phyloP scores from a whole-genome alignment of 1,284 basidiomycete genomes.

The Microstroma glucosiphilum region DNA sequence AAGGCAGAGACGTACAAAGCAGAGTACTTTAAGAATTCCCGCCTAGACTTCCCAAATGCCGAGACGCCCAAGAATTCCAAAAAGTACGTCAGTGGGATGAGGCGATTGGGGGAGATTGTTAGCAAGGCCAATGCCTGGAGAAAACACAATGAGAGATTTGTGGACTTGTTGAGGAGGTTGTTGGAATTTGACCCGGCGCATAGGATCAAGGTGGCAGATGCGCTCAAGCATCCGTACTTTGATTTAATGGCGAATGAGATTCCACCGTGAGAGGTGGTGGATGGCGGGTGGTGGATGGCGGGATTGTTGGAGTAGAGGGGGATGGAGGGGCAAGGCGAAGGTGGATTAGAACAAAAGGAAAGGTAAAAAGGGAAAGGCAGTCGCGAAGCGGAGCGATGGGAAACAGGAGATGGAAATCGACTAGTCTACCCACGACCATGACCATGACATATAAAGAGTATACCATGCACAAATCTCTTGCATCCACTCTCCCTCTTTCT shows the following conservation, averaged over 20 bases:
- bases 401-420: too few relatives aligned
- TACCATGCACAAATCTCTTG: too few relatives aligned
- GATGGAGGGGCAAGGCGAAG: too few relatives aligned
- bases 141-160: constrained; percentile 65
- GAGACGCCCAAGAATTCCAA: constrained; percentile 79
- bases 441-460: too few relatives aligned
- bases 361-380: too few relatives aligned
- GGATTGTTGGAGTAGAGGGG: too few relatives aligned
- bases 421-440: too few relatives aligned
- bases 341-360: too few relatives aligned
- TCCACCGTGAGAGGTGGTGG: constrained; percentile 18
- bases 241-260: constrained; percentile 37
- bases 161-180: constrained; percentile 77
- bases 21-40: constrained; percentile 82
- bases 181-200: constrained; percentile 85
- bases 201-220: constrained; percentile 43
- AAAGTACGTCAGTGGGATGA: constrained; percentile 86
- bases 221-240: constrained; percentile 48
- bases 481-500: too few relatives aligned
- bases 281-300: too few relatives aligned
- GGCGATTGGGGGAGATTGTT: constrained; percentile 79
- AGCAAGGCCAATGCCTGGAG: constrained; percentile 48
- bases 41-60: constrained; percentile 85
- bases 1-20: constrained; percentile 62
- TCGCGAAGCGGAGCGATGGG: too few relatives aligned